A percentile compares a stretch with the other conserved stretches of the same genome.
Conservation (phyloP, 192 early-diverging fungal species). For the Coemansia sp. region DNA sequence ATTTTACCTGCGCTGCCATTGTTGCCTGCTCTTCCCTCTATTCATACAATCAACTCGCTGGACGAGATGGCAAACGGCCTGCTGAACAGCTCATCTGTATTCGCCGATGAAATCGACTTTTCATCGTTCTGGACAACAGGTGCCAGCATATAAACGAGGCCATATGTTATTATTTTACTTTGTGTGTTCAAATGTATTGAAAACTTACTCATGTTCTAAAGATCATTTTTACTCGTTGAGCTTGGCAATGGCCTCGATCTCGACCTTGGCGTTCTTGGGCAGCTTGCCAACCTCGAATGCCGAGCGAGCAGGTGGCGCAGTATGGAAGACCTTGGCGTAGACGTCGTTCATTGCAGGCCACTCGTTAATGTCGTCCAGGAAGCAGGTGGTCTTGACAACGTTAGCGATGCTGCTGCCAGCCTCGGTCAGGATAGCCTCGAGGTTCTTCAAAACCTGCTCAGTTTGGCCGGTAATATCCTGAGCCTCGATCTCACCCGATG, state of each 20-base stretch:
- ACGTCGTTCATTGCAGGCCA: conserved; percentile 89
- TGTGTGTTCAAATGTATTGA: conserved; percentile 1
- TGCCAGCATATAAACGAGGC: neutral
- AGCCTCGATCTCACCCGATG: conserved; percentile 70
- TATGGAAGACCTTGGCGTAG: conserved; percentile 74
- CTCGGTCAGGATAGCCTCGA: conserved; percentile 79
- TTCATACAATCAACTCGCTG: conserved; percentile 17
- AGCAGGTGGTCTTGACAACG: conserved; percentile 96
- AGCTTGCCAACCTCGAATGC: conserved; percentile 89
- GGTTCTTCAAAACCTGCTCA: conserved; percentile 74
- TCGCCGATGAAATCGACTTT: conserved; percentile 21
- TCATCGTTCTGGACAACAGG: conserved; percentile 23
- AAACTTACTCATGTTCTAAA: neutral
- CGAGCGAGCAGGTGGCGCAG: conserved; percentile 66
- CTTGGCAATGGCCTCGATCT: conserved; percentile 90
- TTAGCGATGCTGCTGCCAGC: conserved; percentile 75
- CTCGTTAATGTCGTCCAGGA: conserved; percentile 88
- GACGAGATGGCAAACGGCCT: conserved; percentile 39
- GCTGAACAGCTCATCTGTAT: conserved; percentile 16
- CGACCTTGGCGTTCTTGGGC: conserved; percentile 86
- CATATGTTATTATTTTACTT: conserved; percentile 2
- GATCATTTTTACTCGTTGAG: conserved; percentile 29
- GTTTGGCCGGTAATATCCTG: conserved; percentile 74
- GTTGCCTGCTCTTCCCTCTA: neutral
- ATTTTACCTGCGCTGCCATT: conserved; percentile 12